Base-by-base conservation (phyloP, 352 stramenopile species). In the Phytophthora pisi region DNA sequence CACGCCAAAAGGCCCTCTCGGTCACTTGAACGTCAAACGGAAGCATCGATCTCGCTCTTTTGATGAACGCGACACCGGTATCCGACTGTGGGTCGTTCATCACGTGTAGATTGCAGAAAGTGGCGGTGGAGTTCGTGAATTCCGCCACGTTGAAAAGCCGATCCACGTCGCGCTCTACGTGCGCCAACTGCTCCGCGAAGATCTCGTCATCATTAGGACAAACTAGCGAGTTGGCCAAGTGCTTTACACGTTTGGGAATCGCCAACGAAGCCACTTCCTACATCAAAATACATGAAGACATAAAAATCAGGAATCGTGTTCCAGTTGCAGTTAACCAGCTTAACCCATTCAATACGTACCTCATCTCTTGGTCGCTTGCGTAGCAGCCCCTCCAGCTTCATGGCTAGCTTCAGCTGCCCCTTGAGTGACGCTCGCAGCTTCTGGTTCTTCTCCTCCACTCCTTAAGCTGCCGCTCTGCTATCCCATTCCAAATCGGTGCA, bases 361-460 rank as follows among this genome's bases (percentile, higher is more conserved):
- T 68, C 24, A 11, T 61, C 63, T 34, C 46, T 72, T 61, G 36
- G 45, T 20, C 58, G 70, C 34, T 79, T 79, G 26, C 38, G 49
- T 2, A 79, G 56, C 47, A 77, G 53, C 47, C 54, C 23, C 40
- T 85, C 68, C 52, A 88, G 61, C 13, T 70, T 80, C 3, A 26
- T 59, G 7, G 68, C 66, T 5, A 88, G 51, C 31, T 72, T 66
- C 15, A 82, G 54, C 46, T 86, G 77, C 0, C 62, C 68, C 30
- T 83, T 61, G 7, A 87, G 46, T 16, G 57, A 65, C 15, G 40
- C 34, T 3, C 61, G 62, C 10, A 87, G 71, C 51, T 71, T 65
- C 16, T 57, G 46, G 40, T 84, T 84, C 58, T 81, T 72, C 16
- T 74, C 53, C 18, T 86, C 70, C 2, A 59, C 64, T 76, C 78